A percentile compares a stretch with the other conserved stretches of the same genome.
Evolutionary conservation across 768 basidiomycete species (phyloP).

Genomic region (Leccinum subgranulosum): DNA sequence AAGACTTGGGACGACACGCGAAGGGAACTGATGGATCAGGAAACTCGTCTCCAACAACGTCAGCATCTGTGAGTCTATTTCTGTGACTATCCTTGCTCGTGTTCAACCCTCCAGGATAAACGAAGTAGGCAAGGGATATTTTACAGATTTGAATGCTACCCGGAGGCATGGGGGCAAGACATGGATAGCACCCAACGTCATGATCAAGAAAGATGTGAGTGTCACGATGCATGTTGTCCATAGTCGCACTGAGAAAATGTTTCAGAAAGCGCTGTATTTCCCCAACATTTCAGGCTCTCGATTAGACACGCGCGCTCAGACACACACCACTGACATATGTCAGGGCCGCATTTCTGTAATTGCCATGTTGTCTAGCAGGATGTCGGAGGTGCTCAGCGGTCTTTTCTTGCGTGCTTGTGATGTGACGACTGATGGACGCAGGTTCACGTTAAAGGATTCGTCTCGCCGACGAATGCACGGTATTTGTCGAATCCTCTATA

Average conservation of each 20-base stretch:
- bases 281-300: conserved; percentile 80
- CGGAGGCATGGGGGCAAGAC: conserved; percentile 86
- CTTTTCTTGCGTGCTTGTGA: neutral
- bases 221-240: neutral
- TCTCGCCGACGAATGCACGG: conserved; percentile 49
- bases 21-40: conserved; percentile 69
- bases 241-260: neutral
- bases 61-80: conserved; percentile 46
- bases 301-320: conserved; percentile 50
- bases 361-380: conserved; percentile 77
- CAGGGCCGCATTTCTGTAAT: conserved; percentile 76
- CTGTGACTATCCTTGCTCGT: neutral
- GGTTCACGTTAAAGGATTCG: conserved; percentile 79
- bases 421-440: conserved; percentile 26
- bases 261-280: conserved; percentile 86
- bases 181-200: conserved; percentile 86
- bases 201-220: conserved; percentile 89
- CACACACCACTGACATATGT: conserved; percentile 77
- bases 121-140: conserved; percentile 79
- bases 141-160: conserved; percentile 80
- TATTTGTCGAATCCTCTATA: conserved; percentile 57
- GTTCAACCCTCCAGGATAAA: conserved; percentile 42
- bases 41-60: conserved; percentile 67
- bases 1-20: conserved; percentile 60
- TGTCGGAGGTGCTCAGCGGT: conserved; percentile 67